Evolutionary conservation across 176 grass and related monocot species (phyloP).

Genomic region (Bolboschoenus planiculmis): DNA sequence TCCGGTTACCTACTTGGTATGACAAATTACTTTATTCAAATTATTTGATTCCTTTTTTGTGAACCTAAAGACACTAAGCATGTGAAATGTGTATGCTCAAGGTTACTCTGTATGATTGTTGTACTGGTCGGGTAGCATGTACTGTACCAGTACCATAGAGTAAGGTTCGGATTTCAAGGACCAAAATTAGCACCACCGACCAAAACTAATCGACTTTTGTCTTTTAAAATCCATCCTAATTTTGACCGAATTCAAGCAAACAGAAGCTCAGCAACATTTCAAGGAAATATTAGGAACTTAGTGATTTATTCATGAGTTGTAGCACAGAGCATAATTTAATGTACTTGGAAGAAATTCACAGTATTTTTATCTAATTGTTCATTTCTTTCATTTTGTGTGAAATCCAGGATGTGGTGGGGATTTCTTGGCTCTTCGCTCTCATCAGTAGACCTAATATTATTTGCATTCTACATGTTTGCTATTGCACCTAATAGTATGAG

Average conservation of each 20-base stretch:
- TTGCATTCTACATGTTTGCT: constrained; percentile 95
- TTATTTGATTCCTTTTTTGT: not conserved
- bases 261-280: not conserved
- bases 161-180: not conserved
- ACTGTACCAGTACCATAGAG: not conserved
- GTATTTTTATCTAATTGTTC: not conserved
- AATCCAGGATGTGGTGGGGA: constrained; percentile 93
- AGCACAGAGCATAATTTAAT: not conserved
- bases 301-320: not conserved
- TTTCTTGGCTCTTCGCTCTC: constrained; percentile 89
- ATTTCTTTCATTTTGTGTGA: constrained; percentile 17
- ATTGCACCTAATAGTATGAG: constrained; percentile 77
- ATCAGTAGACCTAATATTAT: constrained; percentile 72
- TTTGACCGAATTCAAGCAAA: not conserved
- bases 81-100: not conserved
- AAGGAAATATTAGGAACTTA: not conserved
- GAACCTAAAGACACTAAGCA: not conserved
- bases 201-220: not conserved
- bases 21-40: not conserved
- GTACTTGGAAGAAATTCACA: not conserved
- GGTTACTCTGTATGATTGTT: not conserved
- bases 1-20: constrained; percentile 82
- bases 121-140: not conserved
- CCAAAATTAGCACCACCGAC: not conserved
- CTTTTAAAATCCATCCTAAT: not conserved